Percentiles rank a stretch among this genome's conserved stretches.
These are phyloP conservation scores for Cercis canadensis DNA, from an alignment of 306 rosid genomes.

Conservation along the genomic window DNA sequence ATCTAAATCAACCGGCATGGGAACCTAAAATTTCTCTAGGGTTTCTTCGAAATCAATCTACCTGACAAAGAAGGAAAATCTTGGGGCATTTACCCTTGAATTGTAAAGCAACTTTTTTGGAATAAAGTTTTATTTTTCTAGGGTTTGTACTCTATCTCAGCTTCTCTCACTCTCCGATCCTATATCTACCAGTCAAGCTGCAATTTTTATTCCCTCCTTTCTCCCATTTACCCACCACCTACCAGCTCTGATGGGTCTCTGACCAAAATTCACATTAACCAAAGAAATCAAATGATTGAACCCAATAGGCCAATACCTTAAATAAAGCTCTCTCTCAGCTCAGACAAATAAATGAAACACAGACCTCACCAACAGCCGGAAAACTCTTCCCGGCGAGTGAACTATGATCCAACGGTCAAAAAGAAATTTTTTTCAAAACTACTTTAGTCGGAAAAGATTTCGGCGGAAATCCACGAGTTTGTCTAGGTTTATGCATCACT, in stretches of 20 bases:
- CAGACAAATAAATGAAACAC: conserved; percentile 18
- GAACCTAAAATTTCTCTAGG: conserved; percentile 22
- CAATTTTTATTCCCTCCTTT: conserved; percentile 1
- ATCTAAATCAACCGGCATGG: conserved; percentile 76
- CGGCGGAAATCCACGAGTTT: not conserved
- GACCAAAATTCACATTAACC: conserved; percentile 62
- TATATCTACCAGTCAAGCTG: conserved; percentile 75
- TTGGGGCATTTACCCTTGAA: conserved; percentile 48
- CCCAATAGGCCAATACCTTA: conserved; percentile 41
- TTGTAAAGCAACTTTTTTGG: conserved; percentile 43
- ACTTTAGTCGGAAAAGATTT: conserved; percentile 23
- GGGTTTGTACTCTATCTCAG: conserved; percentile 42
- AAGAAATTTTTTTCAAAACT: not conserved
- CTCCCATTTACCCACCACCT: conserved; percentile 61
- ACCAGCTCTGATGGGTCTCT: conserved; percentile 65
- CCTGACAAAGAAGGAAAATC: conserved; percentile 41
- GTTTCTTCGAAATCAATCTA: conserved; percentile 30
- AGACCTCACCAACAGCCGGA: conserved; percentile 21
- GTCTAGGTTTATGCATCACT: not conserved
- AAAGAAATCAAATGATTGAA: conserved; percentile 56
- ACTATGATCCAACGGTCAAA: conserved; percentile 44
- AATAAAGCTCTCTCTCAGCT: conserved; percentile 38
- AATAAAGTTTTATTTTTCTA: conserved; percentile 44
- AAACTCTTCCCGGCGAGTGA: conserved; percentile 23
- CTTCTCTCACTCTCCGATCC: conserved; percentile 29